Base-by-base conservation (phyloP, 106 monocot species). In the Dioscorea dumetorum region DNA sequence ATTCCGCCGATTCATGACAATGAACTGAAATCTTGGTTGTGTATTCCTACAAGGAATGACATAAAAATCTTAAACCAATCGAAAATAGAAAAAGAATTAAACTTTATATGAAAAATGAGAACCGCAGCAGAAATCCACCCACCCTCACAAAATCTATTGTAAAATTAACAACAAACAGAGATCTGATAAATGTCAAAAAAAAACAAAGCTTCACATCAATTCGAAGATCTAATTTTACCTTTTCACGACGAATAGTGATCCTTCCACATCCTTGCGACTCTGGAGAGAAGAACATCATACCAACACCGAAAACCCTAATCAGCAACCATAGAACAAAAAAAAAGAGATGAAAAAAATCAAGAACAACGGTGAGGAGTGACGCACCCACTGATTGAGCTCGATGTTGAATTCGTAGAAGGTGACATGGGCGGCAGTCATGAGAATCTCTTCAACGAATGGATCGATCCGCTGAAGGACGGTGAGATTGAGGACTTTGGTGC, bases 191-290 rank as follows among this genome's bases (percentile, higher is more conserved):
- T 1, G 51, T 16, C 3, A 54, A 54, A 54, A 15, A 12, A 54
- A 16, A 54, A 12, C 53, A 53, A 19, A 8, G 18, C 9, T 54
- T 18, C 3, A 54, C 15, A 19, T 19, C 15, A 54, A 16, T 54
- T 54, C 54, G 12, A 54, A 54, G 15, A 54, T 18, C 41, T 54
- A 54, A 54, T 54, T 54, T 84, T 54, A 94, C 93, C 93, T 90
- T 71, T 94, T 94, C 19, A 94, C 93, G 33, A 94, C 90, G 57
- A 94, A 94, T 8, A 94, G 87, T 21, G 93, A 90, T 66, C 93
- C 93, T 68, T 94, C 93, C 8, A 94, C 90, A 48, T 94, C 93
- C 80, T 90, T 94, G 9, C 93, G 93, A 57, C 93, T 94, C 93
- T 94, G 74, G 58, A 62, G 22, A 16, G 23, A 50, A 58, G 53